These are phyloP conservation scores for Phyllosticta citrichinensis DNA, from an alignment of 2,329 filamentous ascomycete genomes.

Conservation along the genomic window DNA sequence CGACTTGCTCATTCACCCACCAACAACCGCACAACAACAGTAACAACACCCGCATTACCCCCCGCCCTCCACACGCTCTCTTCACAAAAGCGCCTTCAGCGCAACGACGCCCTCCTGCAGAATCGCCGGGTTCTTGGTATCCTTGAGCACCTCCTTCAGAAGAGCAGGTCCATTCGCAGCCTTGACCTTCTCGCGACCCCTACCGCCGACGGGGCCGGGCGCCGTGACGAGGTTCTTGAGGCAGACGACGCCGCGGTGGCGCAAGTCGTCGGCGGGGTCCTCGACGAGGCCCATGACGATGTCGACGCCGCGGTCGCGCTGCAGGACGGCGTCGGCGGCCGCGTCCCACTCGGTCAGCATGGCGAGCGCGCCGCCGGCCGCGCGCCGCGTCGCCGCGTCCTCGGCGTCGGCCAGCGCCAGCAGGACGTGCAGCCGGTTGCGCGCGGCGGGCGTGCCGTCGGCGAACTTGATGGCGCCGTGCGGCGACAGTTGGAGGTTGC, in stretches of 20 bases:
- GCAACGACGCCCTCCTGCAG: slow-evolving; percentile 62
- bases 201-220: slow-evolving; percentile 53
- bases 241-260: slow-evolving; percentile 64
- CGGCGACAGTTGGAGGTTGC: slow-evolving; percentile 70
- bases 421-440: slow-evolving; percentile 68
- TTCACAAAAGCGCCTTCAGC: slow-evolving; percentile 55
- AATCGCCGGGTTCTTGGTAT: slow-evolving; percentile 58
- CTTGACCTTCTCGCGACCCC: slow-evolving; percentile 29
- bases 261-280: slow-evolving; percentile 60
- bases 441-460: slow-evolving; percentile 55
- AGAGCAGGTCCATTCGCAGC: slow-evolving; percentile 55
- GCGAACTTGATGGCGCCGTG: slow-evolving; percentile 60
- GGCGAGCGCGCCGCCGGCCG: slow-evolving; percentile 80
- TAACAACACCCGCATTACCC: neutral
- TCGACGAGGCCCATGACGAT: slow-evolving; percentile 72
- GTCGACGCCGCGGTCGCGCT: slow-evolving; percentile 60
- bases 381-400: slow-evolving; percentile 66
- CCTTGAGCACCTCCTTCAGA: slow-evolving; percentile 60
- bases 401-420: slow-evolving; percentile 82
- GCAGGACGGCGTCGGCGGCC: slow-evolving; percentile 61
- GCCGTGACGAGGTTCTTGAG: slow-evolving; percentile 62
- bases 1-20: no score
- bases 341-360: slow-evolving; percentile 70
- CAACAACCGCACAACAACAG: no score
- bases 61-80: neutral